These are phyloP conservation scores for Ceriops decandra DNA, from an alignment of 345 rosid genomes.

Conservation along the genomic window DNA sequence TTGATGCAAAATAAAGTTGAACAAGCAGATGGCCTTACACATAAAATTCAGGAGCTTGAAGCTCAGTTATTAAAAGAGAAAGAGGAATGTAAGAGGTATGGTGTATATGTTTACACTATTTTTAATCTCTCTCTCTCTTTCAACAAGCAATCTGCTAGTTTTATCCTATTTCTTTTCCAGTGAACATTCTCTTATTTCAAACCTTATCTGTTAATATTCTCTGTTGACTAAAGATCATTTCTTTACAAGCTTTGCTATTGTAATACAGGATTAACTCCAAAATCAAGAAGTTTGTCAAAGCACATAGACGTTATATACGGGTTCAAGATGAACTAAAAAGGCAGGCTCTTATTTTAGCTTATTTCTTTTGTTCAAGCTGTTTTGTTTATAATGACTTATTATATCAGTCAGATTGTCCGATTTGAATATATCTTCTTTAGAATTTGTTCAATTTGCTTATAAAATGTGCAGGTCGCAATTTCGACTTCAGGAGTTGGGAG, in stretches of 20 bases:
- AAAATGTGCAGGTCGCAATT: constrained; percentile 58
- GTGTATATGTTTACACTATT: neutral
- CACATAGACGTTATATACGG: constrained; percentile 50
- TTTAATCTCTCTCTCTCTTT: constrained; percentile 5
- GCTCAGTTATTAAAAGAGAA: constrained; percentile 65
- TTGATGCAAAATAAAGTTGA: constrained; percentile 55
- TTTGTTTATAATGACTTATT: neutral
- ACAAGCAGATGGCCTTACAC: constrained; percentile 64
- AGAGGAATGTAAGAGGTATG: constrained; percentile 73
- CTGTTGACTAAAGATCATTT: constrained; percentile 11
- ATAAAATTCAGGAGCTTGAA: constrained; percentile 67
- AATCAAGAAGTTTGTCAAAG: constrained; percentile 72
- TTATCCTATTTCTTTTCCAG: too few species aligned
- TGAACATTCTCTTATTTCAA: too few species aligned
- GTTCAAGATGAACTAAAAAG: constrained; percentile 76
- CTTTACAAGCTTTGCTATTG: constrained; percentile 22
- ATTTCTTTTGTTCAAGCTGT: neutral
- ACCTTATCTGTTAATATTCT: neutral
- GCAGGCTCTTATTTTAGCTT: constrained; percentile 29
- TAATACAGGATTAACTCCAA: constrained; percentile 64
- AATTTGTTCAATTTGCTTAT: constrained; percentile 7
- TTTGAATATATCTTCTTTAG: neutral
- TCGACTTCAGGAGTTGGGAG: constrained; percentile 66
- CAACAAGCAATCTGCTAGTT: neutral
- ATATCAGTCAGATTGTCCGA: constrained; percentile 2